These are phyloP conservation scores for Strobilomyces echinocephalus DNA, from an alignment of 768 basidiomycete species.

Conservation along the genomic window DNA sequence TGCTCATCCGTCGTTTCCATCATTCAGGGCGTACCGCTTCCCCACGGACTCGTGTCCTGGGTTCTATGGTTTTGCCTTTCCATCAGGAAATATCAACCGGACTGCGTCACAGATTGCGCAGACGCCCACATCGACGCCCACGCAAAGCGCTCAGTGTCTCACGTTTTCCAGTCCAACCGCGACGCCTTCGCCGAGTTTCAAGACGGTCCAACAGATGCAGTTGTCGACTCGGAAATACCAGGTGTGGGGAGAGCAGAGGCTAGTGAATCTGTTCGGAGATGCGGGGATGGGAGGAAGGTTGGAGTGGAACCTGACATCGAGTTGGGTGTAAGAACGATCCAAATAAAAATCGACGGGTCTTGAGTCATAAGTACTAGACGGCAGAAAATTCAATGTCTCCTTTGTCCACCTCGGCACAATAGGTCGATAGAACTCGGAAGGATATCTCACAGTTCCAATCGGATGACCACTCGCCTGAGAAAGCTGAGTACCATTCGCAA, in stretches of 20 bases:
- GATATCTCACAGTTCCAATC: too few relatives aligned
- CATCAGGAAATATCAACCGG: conserved; percentile 20
- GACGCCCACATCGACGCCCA: conserved; percentile 15
- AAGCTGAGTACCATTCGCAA: too few relatives aligned
- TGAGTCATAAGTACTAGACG: too few relatives aligned
- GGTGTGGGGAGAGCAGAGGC: conserved; percentile 14
- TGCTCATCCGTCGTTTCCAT: background rate
- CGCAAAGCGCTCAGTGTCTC: conserved; percentile 15
- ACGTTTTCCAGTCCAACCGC: conserved; percentile 9
- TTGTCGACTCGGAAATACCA: conserved; percentile 9
- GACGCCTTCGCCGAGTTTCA: conserved; percentile 12
- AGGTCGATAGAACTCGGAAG: too few relatives aligned
- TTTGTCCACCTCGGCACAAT: too few relatives aligned
- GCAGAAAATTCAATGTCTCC: too few relatives aligned
- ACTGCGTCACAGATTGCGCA: conserved; percentile 20
- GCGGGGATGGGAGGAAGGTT: background rate
- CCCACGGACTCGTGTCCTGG: conserved; percentile 25
- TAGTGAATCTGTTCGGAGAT: conserved; percentile 8
- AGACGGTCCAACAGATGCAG: conserved; percentile 9
- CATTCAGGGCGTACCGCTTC: conserved; percentile 25
- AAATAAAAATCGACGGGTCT: too few relatives aligned
- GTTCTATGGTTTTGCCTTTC: conserved; percentile 27
- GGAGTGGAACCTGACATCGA: conserved; percentile 13
- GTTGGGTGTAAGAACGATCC: background rate
- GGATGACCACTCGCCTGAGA: too few relatives aligned